Evolutionary conservation across 441 rosid genomes (phyloP).

Genomic region (Sinapis alba): DNA sequence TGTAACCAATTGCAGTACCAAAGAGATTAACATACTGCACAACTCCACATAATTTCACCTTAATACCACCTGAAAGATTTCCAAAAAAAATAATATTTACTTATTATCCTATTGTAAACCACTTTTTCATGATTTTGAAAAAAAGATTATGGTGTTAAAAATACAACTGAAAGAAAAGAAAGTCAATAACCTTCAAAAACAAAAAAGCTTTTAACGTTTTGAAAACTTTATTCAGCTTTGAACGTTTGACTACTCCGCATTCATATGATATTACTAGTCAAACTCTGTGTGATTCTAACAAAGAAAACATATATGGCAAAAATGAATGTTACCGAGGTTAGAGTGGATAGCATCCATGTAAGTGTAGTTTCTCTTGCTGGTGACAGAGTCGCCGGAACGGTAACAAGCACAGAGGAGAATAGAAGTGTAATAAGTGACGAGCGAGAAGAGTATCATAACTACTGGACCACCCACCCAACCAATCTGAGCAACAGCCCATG

Average conservation of each 20-base stretch:
- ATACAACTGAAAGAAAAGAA: not conserved
- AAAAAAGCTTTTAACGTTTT: not conserved
- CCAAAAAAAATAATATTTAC: not conserved
- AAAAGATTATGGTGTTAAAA: not conserved
- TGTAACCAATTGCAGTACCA: slow-evolving; percentile 86
- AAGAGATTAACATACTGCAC: slow-evolving; percentile 78
- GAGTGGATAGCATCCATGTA: slow-evolving; percentile 42
- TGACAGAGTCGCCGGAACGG: slow-evolving; percentile 63
- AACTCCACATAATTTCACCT: slow-evolving; percentile 63
- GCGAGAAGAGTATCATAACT: slow-evolving; percentile 70
- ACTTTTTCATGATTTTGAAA: not conserved
- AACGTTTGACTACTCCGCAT: not conserved
- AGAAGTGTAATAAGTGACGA: slow-evolving; percentile 78
- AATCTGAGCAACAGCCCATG: not conserved
- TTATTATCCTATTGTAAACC: not conserved
- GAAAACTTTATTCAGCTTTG: not conserved
- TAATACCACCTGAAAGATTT: slow-evolving; percentile 55
- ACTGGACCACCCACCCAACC: slow-evolving; percentile 81
- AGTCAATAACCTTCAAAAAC: not conserved
- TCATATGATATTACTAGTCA: not conserved
- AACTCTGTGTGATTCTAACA: not conserved
- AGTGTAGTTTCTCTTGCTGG: slow-evolving; percentile 65
- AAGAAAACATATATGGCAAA: not conserved
- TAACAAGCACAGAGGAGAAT: slow-evolving; percentile 67
- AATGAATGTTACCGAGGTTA: slow-evolving; percentile 51